These are phyloP conservation scores for Glycine latifolia DNA, from an alignment of 306 rosid species.

Conservation along the genomic window DNA sequence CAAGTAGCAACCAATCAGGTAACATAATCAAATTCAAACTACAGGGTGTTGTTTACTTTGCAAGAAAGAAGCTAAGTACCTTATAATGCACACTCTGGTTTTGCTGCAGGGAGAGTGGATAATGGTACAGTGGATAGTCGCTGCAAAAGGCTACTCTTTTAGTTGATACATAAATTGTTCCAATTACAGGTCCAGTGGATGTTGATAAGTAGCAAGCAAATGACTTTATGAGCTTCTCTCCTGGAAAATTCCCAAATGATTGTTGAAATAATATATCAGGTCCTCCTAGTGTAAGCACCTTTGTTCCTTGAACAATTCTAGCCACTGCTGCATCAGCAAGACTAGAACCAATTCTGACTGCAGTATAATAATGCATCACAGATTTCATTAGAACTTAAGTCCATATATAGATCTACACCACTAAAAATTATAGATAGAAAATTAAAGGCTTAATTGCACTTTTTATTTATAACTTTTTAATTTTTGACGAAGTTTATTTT, in stretches of 20 bases:
- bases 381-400: not conserved
- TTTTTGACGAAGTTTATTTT: too few species aligned
- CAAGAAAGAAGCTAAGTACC: constrained; percentile 48
- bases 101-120: constrained; percentile 48
- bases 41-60: not conserved
- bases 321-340: constrained; percentile 65
- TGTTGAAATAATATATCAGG: constrained; percentile 56
- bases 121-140: constrained; percentile 54
- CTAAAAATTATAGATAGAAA: not conserved
- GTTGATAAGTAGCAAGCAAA: constrained; percentile 72
- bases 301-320: constrained; percentile 65
- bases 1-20: not conserved
- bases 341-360: constrained; percentile 61
- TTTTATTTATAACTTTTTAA: too few species aligned
- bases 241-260: constrained; percentile 51
- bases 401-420: not conserved
- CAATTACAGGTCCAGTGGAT: constrained; percentile 68
- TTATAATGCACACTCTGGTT: constrained; percentile 53
- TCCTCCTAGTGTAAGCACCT: constrained; percentile 64
- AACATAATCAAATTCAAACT: not conserved
- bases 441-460: not conserved
- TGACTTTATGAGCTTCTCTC: constrained; percentile 62
- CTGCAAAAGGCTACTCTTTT: constrained; percentile 71
- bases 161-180: constrained; percentile 62
- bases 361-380: constrained; percentile 7